Base-by-base conservation (phyloP, 2,329 filamentous ascomycete genomes). In the Aspergillus unguis region DNA sequence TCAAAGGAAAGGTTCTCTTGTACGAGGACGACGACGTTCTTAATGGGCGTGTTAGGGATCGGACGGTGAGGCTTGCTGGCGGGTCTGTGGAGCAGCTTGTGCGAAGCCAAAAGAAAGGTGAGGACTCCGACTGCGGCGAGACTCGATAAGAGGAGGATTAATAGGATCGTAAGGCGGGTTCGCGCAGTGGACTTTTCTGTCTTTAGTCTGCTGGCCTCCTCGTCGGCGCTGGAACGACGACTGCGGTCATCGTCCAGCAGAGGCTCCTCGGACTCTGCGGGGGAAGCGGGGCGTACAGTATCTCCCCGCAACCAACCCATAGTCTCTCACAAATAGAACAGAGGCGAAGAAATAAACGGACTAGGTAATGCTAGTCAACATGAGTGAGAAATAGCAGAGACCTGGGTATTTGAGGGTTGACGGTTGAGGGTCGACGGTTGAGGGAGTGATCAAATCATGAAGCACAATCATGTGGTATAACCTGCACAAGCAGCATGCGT, bases 11-110 rank as follows among this genome's bases (percentile, higher is more conserved):
- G 63, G 55, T 75, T 75, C 50, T 75, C 73, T 60, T 74, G 66
- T 7, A 77, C 74, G 17, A 79, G 64, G 27, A 78, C 71, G 43
- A 79, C 75, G 5, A 77, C 75, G 57, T 75, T 75, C 63, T 77
- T 77, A 63, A 79, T 78, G 51, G 73, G 74, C 4, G 38, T 25
- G 36, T 52, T 23, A 3, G 7, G 32, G 26, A 44, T 40, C 17
- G 47, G 37, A 25, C 40, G 44, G 27, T 31, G 44, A 8, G 23
- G 36, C 7, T 8, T 3, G 26, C 9, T n/a, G 3, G 25, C 29
- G 11, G 47, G 38, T 35, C 29, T 8, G 33, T 33, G 8, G 25
- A 32, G 25, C 31, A 49, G 32, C 2, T 11, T 29, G 47, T 49
- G 47, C 2, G 47, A 11, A 10, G 40, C 47, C 6, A 49, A 31